Evolutionary conservation across 305 asterid species (phyloP), one percentile per base, ranked within the genome.

Genomic region (Andrographis paniculata): DNA sequence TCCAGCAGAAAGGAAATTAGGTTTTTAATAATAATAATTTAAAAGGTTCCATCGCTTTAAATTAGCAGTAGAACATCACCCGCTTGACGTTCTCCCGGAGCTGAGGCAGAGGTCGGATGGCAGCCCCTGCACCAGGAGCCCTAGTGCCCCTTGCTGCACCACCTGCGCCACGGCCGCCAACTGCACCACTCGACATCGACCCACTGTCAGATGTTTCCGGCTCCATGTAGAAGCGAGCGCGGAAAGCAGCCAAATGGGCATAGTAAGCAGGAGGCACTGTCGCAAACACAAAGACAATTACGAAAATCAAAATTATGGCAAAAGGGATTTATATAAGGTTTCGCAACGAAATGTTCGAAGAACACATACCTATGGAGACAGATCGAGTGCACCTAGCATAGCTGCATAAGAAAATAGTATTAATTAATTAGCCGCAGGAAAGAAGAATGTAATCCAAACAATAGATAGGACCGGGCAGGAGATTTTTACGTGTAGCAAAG

Each of bases 261-360:
- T 91, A 91, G 52, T 87, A 91, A 21, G 94, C 99, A 24, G 99
- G 99, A 17, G 99, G 99, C 45, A 91, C 99, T 91, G n/a, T n/a
- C n/a, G n/a, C n/a, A n/a, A n/a, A n/a, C n/a, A n/a, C n/a, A n/a
- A n/a, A 79, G 44, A 23, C 40, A 1, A 46, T 22, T 4, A 1
- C 38, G 15, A 14, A 42, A 43, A 45, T 12, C 20, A 20, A 42
- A 5, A 42, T 1, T 6, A 42, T 7, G 12, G 6, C 47, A 12
- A 1, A 42, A 48, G n/a, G n/a, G n/a, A n/a, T n/a, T n/a, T n/a
- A n/a, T n/a, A n/a, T n/a, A n/a, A n/a, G n/a, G n/a, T n/a, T n/a
- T n/a, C n/a, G n/a, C n/a, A n/a, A n/a, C n/a, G n/a, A n/a, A n/a
- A n/a, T n/a, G 30, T 24, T 8, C 45, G 27, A 11, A 40, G 27